Conservation (phyloP, 1,284 basidiomycete genomes). For the Cryptococcus sp. region DNA sequence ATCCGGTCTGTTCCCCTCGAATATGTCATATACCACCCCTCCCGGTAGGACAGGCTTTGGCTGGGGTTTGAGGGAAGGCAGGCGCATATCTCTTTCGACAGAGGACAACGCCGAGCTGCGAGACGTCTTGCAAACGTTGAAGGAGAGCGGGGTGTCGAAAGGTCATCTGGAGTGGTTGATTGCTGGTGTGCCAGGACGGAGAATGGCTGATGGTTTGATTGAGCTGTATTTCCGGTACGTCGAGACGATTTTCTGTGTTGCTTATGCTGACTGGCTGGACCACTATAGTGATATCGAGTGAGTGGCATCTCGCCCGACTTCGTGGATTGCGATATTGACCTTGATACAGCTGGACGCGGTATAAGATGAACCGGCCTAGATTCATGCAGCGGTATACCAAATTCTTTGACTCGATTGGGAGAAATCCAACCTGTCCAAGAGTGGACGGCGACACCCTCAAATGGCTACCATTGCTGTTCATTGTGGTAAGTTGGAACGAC, state of each 20-base stretch:
- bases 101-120: conserved; percentile 48
- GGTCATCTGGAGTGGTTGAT: conserved; percentile 51
- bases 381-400: conserved; percentile 49
- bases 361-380: conserved; percentile 52
- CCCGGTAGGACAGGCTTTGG: conserved; percentile 43
- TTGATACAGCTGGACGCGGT: conserved; percentile 53
- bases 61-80: conserved; percentile 49
- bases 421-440: conserved; percentile 48
- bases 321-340: neutral
- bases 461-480: conserved; percentile 55
- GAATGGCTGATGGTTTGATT: conserved; percentile 52
- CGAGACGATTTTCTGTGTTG: neutral
- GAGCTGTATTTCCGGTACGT: conserved; percentile 51
- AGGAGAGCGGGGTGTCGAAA: conserved; percentile 53
- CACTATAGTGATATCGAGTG: conserved; percentile 40
- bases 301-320: conserved; percentile 7
- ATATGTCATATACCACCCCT: conserved; percentile 35
- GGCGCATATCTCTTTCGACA: conserved; percentile 39
- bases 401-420: conserved; percentile 52
- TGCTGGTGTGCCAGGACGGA: conserved; percentile 50
- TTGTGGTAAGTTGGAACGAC: conserved; percentile 43
- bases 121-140: conserved; percentile 48
- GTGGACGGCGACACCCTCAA: conserved; percentile 52
- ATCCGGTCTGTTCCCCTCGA: conserved; percentile 47
- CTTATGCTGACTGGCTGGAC: conserved; percentile 1